A percentile compares a stretch with the other conserved stretches of the same genome.
phyloP scores from a whole-genome alignment of 768 basidiomycete species.

The Lactarius trivialis region DNA sequence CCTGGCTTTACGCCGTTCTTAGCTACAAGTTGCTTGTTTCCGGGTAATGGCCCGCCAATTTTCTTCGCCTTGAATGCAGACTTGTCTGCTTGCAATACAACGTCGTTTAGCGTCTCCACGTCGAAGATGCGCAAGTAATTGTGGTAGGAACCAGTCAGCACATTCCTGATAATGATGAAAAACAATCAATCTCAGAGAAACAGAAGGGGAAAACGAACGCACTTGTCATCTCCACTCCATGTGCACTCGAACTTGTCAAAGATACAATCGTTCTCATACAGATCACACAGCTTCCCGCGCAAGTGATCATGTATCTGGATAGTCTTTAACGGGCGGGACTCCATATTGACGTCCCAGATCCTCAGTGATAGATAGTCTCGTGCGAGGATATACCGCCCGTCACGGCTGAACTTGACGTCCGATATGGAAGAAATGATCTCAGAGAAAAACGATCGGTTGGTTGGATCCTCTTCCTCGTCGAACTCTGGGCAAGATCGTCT shows the following conservation, averaged over 20 bases:
- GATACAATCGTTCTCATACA: slow-evolving; percentile 99
- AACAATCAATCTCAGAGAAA: not conserved
- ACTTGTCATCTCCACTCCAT: slow-evolving; percentile 95
- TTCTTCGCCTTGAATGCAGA: slow-evolving; percentile 99
- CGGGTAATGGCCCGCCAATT: slow-evolving; percentile 80
- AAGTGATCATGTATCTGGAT: slow-evolving; percentile 99
- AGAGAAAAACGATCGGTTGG: slow-evolving; percentile 96
- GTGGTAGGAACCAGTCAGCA: slow-evolving; percentile 99
- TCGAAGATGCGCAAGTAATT: slow-evolving; percentile 99
- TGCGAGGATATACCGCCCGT: slow-evolving; percentile 93
- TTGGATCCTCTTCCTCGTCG: slow-evolving; percentile 97
- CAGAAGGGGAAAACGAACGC: slow-evolving; percentile 38
- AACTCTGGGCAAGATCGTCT: slow-evolving; percentile 55
- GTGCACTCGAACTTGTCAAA: slow-evolving; percentile 99
- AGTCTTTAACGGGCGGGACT: slow-evolving; percentile 90
- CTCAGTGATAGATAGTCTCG: slow-evolving; percentile 96
- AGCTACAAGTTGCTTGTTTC: slow-evolving; percentile 47
- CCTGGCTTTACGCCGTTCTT: slow-evolving; percentile 75
- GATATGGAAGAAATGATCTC: slow-evolving; percentile 99
- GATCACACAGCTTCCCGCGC: slow-evolving; percentile 92
- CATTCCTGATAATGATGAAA: slow-evolving; percentile 59
- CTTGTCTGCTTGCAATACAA: slow-evolving; percentile 96
- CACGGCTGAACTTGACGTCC: slow-evolving; percentile 97
- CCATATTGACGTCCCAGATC: slow-evolving; percentile 99
- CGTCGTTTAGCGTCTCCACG: slow-evolving; percentile 73